Conservation (phyloP, 202 grass and related monocot species). For the Elaeis oleifera region DNA sequence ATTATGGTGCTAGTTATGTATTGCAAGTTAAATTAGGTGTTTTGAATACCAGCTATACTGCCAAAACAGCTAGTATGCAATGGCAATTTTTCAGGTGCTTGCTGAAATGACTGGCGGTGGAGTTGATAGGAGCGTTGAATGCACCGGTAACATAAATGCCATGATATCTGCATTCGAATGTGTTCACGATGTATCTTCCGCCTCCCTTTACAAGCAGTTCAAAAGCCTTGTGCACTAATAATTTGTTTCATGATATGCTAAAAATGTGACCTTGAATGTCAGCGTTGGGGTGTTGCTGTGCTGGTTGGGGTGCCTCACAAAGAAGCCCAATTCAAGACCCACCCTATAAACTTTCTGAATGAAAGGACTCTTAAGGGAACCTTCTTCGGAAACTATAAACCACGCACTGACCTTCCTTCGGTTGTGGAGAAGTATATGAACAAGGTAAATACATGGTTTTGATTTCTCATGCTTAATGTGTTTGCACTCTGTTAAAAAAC, state of each 20-base stretch:
- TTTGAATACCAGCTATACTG: too few relatives aligned
- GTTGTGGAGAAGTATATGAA: slow-evolving; percentile 86
- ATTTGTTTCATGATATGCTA: too few relatives aligned
- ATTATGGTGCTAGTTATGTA: too few relatives aligned
- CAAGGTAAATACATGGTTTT: slow-evolving; percentile 29
- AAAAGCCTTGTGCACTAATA: too few relatives aligned
- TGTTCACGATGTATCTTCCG: slow-evolving; percentile 46
- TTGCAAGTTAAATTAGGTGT: too few relatives aligned
- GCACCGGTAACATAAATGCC: slow-evolving; percentile 61
- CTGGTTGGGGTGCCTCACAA: slow-evolving; percentile 65
- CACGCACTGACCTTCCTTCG: slow-evolving; percentile 50
- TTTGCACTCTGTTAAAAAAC: not conserved
- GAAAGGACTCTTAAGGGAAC: slow-evolving; percentile 82
- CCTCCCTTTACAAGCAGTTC: too few relatives aligned
- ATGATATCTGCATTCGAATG: slow-evolving; percentile 78
- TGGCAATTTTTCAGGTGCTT: slow-evolving; percentile 34
- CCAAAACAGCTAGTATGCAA: too few relatives aligned
- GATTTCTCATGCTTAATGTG: not conserved
- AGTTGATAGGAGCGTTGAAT: slow-evolving; percentile 52
- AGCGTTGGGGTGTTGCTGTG: slow-evolving; percentile 78
- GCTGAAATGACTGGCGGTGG: slow-evolving; percentile 70
- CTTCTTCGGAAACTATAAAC: slow-evolving; percentile 81
- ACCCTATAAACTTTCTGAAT: slow-evolving; percentile 51
- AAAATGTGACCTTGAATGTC: not conserved
- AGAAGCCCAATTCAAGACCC: slow-evolving; percentile 64